Evolutionary conservation across 306 rosid species (phyloP).

Genomic region (Bauhinia variegata): DNA sequence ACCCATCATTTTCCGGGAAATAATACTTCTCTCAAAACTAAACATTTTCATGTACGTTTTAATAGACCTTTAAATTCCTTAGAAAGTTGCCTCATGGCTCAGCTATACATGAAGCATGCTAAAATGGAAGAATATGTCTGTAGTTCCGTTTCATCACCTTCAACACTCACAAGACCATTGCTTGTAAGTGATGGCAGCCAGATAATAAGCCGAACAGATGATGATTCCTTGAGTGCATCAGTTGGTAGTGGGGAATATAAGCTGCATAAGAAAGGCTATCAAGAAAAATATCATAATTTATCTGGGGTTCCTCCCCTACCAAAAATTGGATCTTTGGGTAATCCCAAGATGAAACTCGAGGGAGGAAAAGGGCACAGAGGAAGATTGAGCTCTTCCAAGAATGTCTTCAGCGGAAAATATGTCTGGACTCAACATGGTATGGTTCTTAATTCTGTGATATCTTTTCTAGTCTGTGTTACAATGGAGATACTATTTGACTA

Average conservation of each 20-base stretch:
- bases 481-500: conserved; percentile 11
- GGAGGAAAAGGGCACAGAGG: conserved; percentile 39
- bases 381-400: conserved; percentile 44
- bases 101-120: conserved; percentile 62
- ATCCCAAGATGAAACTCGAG: conserved; percentile 37
- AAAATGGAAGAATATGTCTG: conserved; percentile 58
- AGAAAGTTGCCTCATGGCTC: conserved; percentile 83
- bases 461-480: conserved; percentile 13
- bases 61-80: conserved; percentile 62
- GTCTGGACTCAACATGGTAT: conserved; percentile 44
- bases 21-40: conserved; percentile 53
- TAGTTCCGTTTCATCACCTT: conserved; percentile 47
- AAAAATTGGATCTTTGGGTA: conserved; percentile 37
- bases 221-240: conserved; percentile 34
- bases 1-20: conserved; percentile 43
- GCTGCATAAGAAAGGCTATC: conserved; percentile 40
- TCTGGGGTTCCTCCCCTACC: conserved; percentile 54
- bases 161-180: too few relatives aligned
- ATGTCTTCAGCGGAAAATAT: conserved; percentile 38
- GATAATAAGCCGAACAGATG: conserved; percentile 50
- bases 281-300: conserved; percentile 40
- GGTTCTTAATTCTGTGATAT: conserved; percentile 23
- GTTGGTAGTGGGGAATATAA: conserved; percentile 44
- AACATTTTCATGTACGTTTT: conserved; percentile 35
- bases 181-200: conserved; percentile 69